phyloP scores from a whole-genome alignment of 495 filamentous ascomycete species.

The Aspergillus campestris region DNA sequence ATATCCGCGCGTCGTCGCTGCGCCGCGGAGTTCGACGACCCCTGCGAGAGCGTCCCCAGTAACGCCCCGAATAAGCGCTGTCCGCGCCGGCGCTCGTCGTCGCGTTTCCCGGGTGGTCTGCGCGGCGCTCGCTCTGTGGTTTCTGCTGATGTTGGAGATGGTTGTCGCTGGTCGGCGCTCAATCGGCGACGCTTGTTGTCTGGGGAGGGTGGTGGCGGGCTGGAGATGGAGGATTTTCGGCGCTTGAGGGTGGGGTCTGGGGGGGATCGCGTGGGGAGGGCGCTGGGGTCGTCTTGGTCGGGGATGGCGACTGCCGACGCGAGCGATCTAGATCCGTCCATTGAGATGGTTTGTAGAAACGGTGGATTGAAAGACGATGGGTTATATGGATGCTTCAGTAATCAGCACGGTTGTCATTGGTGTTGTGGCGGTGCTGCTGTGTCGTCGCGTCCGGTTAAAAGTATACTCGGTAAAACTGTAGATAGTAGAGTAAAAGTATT shows the following conservation, averaged over 20 bases:
- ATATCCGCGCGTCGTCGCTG: slow-evolving; percentile 80
- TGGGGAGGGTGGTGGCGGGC: slow-evolving; percentile 41
- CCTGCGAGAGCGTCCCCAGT: slow-evolving; percentile 81
- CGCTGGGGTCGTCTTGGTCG: slow-evolving; percentile 28
- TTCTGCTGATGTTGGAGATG: slow-evolving; percentile 5
- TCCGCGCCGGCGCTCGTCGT: slow-evolving; percentile 80
- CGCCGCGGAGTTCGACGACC: slow-evolving; percentile 47
- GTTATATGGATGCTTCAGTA: no score
- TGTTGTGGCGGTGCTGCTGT: no score
- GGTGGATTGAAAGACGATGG: no score
- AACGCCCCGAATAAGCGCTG: slow-evolving; percentile 85
- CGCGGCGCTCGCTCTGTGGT: background rate
- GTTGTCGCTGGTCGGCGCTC: slow-evolving; percentile 19
- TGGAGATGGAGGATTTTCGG: slow-evolving; percentile 47
- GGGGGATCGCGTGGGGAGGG: slow-evolving; percentile 2
- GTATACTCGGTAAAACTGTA: no score
- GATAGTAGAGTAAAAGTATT: no score
- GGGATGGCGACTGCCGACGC: slow-evolving; percentile 61
- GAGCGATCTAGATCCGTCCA: slow-evolving; percentile 28
- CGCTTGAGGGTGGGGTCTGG: slow-evolving; percentile 42
- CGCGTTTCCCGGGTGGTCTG: slow-evolving; percentile 12
- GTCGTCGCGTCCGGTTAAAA: no score
- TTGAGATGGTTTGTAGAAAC: background rate
- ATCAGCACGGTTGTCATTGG: no score
- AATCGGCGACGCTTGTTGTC: slow-evolving; percentile 50